A percentile compares a stretch with the other conserved stretches of the same genome.
phyloP scores from a whole-genome alignment of 768 basidiomycete genomes.

The Lenzites betulinus region DNA sequence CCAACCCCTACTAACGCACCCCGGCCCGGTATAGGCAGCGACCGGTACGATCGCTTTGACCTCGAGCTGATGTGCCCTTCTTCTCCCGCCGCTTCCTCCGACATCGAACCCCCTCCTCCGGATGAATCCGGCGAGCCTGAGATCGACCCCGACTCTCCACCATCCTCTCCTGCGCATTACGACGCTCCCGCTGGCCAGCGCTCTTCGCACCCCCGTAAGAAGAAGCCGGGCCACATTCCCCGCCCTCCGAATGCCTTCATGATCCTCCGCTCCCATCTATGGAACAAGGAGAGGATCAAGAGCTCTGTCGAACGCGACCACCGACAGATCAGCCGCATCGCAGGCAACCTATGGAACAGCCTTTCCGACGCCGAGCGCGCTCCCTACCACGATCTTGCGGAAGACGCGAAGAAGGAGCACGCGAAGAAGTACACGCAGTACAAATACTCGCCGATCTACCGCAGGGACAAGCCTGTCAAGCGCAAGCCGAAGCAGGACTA shows the following conservation, averaged over 20 bases:
- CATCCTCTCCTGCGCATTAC: slow-evolving; percentile 6
- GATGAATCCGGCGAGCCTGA: slow-evolving; percentile 14
- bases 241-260: slow-evolving; percentile 89
- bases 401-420: slow-evolving; percentile 49
- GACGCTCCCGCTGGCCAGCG: slow-evolving; percentile 31
- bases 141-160: slow-evolving; percentile 8
- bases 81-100: slow-evolving; percentile 18
- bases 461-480: slow-evolving; percentile 34
- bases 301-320: slow-evolving; percentile 64
- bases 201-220: slow-evolving; percentile 45
- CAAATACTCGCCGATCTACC: slow-evolving; percentile 57
- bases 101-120: slow-evolving; percentile 2
- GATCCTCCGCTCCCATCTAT: slow-evolving; percentile 71
- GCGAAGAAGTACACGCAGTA: slow-evolving; percentile 57
- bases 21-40: slow-evolving; percentile 22
- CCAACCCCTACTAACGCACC: not conserved
- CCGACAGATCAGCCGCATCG: slow-evolving; percentile 70
- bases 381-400: slow-evolving; percentile 50
- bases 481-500: slow-evolving; percentile 37
- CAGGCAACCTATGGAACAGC: slow-evolving; percentile 67
- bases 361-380: slow-evolving; percentile 48
- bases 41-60: slow-evolving; percentile 34
- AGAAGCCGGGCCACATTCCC: slow-evolving; percentile 51
- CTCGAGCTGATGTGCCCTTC: slow-evolving; percentile 24
- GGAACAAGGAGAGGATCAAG: slow-evolving; percentile 53